phyloP scores from a whole-genome alignment of 2,329 filamentous ascomycete species.

The Drechslerella coelobrocha region DNA sequence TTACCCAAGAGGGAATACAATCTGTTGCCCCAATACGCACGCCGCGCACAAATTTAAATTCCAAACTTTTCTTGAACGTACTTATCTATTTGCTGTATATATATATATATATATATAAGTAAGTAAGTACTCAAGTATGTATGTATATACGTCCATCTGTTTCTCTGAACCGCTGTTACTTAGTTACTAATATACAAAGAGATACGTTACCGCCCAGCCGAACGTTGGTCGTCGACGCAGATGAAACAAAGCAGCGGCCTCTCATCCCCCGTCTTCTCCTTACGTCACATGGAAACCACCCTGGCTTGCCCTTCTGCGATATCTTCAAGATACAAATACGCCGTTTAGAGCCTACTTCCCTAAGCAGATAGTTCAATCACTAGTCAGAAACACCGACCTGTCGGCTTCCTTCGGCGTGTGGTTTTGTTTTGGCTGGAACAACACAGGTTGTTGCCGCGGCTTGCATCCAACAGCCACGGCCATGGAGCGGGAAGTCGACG shows the following conservation, averaged over 20 bases:
- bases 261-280: neutral
- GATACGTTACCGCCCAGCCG: neutral
- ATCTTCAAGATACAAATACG: neutral
- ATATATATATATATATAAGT: neutral
- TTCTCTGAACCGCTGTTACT: neutral
- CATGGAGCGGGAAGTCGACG: slow-evolving; percentile 24
- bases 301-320: no score
- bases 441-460: slow-evolving; percentile 29
- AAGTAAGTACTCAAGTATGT: no score
- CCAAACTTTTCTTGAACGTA: neutral
- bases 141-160: neutral
- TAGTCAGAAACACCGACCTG: no score
- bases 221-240: neutral
- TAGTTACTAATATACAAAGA: neutral
- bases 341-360: neutral
- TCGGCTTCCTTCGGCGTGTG: neutral
- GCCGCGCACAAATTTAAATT: neutral
- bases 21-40: no score
- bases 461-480: neutral
- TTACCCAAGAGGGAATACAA: no score
- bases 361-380: no score
- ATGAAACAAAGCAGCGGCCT: neutral
- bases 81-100: neutral
- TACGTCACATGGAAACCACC: neutral
- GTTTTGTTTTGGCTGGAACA: slow-evolving; percentile 6